phyloP scores from a whole-genome alignment of 129 eudicot species.

The Rutidosis leptorrhynchoides region DNA sequence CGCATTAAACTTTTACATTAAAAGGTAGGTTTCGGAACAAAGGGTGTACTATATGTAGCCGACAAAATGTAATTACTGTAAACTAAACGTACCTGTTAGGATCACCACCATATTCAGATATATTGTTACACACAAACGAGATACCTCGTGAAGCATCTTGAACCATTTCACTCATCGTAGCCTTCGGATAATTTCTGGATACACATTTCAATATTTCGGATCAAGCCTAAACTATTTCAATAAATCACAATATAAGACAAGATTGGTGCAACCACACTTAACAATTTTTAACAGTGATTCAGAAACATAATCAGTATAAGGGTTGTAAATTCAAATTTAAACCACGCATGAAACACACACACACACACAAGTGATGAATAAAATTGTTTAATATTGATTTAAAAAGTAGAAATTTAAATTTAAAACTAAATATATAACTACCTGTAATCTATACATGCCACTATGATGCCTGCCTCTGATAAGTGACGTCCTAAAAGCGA shows the following conservation, averaged over 20 bases:
- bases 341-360: background rate
- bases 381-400: background rate
- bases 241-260: background rate
- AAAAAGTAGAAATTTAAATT: background rate
- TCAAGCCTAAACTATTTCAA: background rate
- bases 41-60: no score
- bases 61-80: no score
- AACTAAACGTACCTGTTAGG: conserved; percentile 59
- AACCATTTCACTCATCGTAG: conserved; percentile 88
- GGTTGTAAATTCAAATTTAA: background rate
- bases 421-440: conserved; percentile 18
- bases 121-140: conserved; percentile 81
- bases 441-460: conserved; percentile 99
- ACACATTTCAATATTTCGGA: background rate
- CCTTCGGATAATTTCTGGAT: conserved; percentile 75
- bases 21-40: no score
- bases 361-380: conserved; percentile 4
- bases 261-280: background rate
- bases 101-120: conserved; percentile 98
- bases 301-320: background rate
- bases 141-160: conserved; percentile 95
- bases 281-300: background rate
- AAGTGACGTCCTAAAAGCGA: conserved; percentile 85
- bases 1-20: background rate
- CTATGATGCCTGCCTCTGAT: conserved; percentile 74